A percentile compares a stretch with the other conserved stretches of the same genome.
Evolutionary conservation across 192 early-diverging fungal genomes (phyloP).

Genomic region (Thamnidium elegans): DNA sequence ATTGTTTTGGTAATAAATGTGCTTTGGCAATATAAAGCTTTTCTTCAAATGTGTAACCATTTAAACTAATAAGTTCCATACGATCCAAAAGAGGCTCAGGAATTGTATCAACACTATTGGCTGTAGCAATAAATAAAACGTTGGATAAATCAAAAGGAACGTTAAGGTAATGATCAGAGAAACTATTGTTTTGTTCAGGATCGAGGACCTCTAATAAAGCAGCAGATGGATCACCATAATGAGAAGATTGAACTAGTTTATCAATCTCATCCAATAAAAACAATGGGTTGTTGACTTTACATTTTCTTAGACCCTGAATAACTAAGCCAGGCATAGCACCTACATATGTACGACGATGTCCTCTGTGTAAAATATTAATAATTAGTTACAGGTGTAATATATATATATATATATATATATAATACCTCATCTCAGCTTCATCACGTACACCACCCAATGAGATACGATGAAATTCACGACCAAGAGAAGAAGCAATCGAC

Average conservation of each 20-base stretch:
- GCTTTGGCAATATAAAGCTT: conserved; percentile 75
- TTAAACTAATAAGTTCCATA: conserved; percentile 77
- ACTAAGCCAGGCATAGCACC: conserved; percentile 85
- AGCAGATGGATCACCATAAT: conserved; percentile 74
- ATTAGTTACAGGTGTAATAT: not conserved
- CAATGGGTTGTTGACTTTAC: conserved; percentile 74
- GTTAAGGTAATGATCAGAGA: conserved; percentile 82
- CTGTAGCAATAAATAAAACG: conserved; percentile 82
- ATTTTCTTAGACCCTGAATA: conserved; percentile 66
- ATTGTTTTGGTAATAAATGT: conserved; percentile 75
- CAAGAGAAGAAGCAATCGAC: conserved; percentile 71
- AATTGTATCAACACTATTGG: conserved; percentile 79
- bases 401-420: not conserved
- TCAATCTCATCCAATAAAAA: conserved; percentile 77
- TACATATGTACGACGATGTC: conserved; percentile 85
- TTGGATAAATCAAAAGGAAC: conserved; percentile 61
- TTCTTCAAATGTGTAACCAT: conserved; percentile 83
- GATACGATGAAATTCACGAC: conserved; percentile 80
- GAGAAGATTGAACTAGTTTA: conserved; percentile 61
- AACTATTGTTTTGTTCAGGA: conserved; percentile 82
- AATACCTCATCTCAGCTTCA: conserved; percentile 75
- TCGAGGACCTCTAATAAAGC: conserved; percentile 84
- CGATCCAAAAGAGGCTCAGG: conserved; percentile 77
- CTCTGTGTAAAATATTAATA: conserved; percentile 18
- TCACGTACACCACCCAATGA: conserved; percentile 82